These are phyloP conservation scores for Ophiosphaerella narmari DNA, from an alignment of 2,329 filamentous ascomycete species.

Conservation along the genomic window DNA sequence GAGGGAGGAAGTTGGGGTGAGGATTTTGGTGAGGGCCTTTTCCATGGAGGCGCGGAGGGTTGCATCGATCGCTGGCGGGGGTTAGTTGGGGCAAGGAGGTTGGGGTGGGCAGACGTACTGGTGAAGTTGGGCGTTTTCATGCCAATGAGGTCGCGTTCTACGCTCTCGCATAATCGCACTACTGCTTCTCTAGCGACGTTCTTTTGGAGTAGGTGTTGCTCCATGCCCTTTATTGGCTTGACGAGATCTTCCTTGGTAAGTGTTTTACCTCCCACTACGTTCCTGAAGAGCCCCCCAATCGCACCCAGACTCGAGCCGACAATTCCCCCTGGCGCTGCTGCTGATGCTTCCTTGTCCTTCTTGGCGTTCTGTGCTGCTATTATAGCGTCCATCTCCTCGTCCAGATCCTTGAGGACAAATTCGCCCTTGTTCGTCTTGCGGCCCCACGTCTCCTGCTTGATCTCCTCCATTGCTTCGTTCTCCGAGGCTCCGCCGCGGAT, in stretches of 20 bases:
- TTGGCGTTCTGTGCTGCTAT: constrained; percentile 76
- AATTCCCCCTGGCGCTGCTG: constrained; percentile 59
- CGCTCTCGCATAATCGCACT: constrained; percentile 85
- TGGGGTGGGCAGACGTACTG: constrained; percentile 49
- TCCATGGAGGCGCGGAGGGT: constrained; percentile 88
- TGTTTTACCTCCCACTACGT: constrained; percentile 92
- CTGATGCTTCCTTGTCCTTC: constrained; percentile 31
- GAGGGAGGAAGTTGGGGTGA: constrained; percentile 92
- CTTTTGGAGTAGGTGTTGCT: constrained; percentile 91
- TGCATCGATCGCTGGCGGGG: constrained; percentile 67
- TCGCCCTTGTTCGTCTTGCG: constrained; percentile 83
- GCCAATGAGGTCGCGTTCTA: constrained; percentile 86
- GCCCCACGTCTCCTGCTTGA: constrained; percentile 83
- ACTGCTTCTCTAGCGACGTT: constrained; percentile 96
- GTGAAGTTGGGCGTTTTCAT: constrained; percentile 93
- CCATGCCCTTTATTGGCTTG: constrained; percentile 93
- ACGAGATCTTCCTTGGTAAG: constrained; percentile 86
- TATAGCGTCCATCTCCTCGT: constrained; percentile 90
- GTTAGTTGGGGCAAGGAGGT: constrained; percentile 6
- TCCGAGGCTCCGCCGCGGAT: constrained; percentile 55
- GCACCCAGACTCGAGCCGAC: constrained; percentile 80
- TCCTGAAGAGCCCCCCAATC: constrained; percentile 87
- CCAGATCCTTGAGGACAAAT: constrained; percentile 90
- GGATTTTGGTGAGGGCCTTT: constrained; percentile 88
- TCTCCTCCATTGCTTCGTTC: constrained; percentile 68